Base-by-base conservation (phyloP, 331 rosid genomes). In the Quercus lobata region DNA sequence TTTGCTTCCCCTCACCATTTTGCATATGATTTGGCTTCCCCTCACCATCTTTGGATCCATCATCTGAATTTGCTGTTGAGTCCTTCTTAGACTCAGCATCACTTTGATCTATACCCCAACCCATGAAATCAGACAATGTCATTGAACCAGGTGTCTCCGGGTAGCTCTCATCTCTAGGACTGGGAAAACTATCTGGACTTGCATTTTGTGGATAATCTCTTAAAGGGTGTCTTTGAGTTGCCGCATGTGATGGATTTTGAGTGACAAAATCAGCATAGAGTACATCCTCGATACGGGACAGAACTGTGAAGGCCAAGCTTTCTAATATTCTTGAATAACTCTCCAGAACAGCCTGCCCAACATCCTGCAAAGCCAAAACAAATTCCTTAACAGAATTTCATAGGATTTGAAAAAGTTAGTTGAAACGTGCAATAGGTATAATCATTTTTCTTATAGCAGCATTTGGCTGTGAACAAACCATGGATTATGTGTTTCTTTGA, bases 311-410 rank as follows among this genome's bases (percentile, higher is more conserved):
- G 21, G 99, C 99, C 83, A 96, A 84, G 86, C 98, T 96, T 79
- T 96, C 99, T 69, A 96, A 82, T 78, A 90, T 92, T 83, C 99
- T 90, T 46, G 99, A 96, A 78, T 96, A 96, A 78, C 99, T 96
- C 85, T 96, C 99, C n/a, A 96, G 86, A 84, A 90, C 85, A 57
- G 99, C 97, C 73, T 96, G 99, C 78, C 99, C 99, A 52, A 96
- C 93, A 81, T 96, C 97, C 99, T 96, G 90, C 72, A 72, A 83
- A 44, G 37, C 70, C 75, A 83, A 75, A 22, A 77, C 25, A 8
- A 58, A 24, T 14, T 46, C 37, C 69, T 68, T 68, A 52, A 54
- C 19, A 77, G 53, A 41, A 15, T 61, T 21, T 74, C 35, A 32
- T 57, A 24, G 52, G 57, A 74, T 5, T 11, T 30, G 34, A 27